phyloP scores from a whole-genome alignment of 495 filamentous ascomycete species.

The Neurospora africana region DNA sequence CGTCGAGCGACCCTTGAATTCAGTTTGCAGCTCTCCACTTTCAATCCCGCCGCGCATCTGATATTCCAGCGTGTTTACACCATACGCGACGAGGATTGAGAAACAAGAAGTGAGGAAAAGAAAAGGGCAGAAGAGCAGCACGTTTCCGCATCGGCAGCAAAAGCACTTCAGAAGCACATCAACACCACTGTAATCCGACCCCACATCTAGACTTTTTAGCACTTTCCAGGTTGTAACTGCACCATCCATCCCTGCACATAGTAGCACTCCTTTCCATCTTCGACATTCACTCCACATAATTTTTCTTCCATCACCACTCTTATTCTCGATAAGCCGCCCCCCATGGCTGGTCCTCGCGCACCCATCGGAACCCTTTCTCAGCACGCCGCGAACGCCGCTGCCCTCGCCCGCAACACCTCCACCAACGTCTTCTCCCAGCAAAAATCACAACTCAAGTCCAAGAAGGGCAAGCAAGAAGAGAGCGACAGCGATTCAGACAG shows the following conservation, averaged over 20 bases:
- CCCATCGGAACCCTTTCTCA: constrained; percentile 22
- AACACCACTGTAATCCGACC: background rate
- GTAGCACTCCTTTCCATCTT: background rate
- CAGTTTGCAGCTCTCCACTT: background rate
- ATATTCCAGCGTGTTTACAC: background rate
- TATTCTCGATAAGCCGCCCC: background rate
- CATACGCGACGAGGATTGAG: background rate
- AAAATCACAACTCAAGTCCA: constrained; percentile 13
- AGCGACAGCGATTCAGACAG: constrained; percentile 6
- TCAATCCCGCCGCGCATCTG: background rate
- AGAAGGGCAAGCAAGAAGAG: constrained; percentile 12
- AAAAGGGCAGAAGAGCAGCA: background rate
- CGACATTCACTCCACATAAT: background rate
- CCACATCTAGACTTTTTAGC: background rate
- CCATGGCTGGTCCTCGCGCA: constrained; percentile 26
- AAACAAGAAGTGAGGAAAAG: background rate
- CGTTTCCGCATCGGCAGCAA: background rate
- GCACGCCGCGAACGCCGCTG: constrained; percentile 19
- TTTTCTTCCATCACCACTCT: background rate
- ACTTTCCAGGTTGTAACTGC: background rate
- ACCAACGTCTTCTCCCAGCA: constrained; percentile 8
- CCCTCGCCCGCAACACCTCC: constrained; percentile 15
- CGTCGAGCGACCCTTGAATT: background rate
- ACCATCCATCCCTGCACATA: background rate
- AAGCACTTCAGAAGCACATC: background rate